These are phyloP conservation scores for Dryadomyces quercus-mongolicae DNA, from an alignment of 2,329 filamentous ascomycete species.

Conservation along the genomic window DNA sequence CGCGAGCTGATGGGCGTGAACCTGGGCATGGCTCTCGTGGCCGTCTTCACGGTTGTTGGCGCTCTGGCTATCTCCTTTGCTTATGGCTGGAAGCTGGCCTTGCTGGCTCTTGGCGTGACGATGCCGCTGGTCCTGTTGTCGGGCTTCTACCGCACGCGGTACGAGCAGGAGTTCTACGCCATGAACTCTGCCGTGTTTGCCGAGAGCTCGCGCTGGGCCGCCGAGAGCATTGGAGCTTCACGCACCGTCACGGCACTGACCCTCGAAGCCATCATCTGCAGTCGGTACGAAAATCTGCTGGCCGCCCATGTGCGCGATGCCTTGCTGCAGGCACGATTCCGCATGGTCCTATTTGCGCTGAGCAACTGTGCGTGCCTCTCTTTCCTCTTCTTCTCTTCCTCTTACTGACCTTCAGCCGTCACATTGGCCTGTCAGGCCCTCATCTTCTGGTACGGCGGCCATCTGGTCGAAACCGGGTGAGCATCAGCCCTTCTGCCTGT, in stretches of 20 bases:
- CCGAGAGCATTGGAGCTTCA: constrained; percentile 63
- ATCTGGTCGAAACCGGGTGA: constrained; percentile 32
- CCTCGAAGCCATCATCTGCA: constrained; percentile 52
- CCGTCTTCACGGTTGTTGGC: constrained; percentile 53
- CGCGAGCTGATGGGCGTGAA: constrained; percentile 52
- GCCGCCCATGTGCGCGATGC: constrained; percentile 45
- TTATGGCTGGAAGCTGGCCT: constrained; percentile 66
- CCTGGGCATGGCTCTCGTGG: constrained; percentile 49
- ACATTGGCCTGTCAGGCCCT: constrained; percentile 51
- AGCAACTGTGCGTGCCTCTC: constrained; percentile 54
- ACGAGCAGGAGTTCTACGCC: constrained; percentile 52
- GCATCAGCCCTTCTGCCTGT: background rate
- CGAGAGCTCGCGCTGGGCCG: constrained; percentile 61
- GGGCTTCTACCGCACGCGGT: constrained; percentile 39
- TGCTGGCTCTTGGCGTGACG: constrained; percentile 53
- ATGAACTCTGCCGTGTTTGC: constrained; percentile 57
- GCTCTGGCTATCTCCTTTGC: constrained; percentile 54
- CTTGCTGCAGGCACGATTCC: constrained; percentile 47
- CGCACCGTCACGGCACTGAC: constrained; percentile 60
- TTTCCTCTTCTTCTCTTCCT: no score
- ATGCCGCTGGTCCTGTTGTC: constrained; percentile 35
- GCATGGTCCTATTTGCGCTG: constrained; percentile 54
- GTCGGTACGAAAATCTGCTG: constrained; percentile 49
- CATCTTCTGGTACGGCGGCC: constrained; percentile 55
- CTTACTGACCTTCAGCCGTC: constrained; percentile 18